Conservation (phyloP, 768 basidiomycete genomes). For the Lactarius sanguifluus region DNA sequence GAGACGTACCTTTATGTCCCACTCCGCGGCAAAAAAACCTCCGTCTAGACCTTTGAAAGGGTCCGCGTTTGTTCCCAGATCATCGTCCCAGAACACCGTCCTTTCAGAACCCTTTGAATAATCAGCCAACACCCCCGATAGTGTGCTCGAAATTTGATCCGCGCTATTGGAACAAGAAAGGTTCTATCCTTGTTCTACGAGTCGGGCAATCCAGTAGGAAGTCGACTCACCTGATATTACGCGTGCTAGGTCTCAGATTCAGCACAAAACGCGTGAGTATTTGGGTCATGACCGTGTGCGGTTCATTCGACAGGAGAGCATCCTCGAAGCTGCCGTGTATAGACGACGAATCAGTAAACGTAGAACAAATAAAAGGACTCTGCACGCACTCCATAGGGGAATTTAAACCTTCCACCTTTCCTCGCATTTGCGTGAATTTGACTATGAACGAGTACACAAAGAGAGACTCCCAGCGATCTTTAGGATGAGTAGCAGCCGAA, state of each 20-base stretch:
- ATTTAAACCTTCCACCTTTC: conserved; percentile 76
- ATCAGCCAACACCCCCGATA: conserved; percentile 66
- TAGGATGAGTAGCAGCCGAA: conserved; percentile 68
- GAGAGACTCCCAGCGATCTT: conserved; percentile 82
- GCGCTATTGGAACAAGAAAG: conserved; percentile 49
- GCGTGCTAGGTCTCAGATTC: conserved; percentile 83
- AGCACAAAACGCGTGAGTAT: conserved; percentile 75
- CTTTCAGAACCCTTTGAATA: conserved; percentile 72
- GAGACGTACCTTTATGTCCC: conserved; percentile 74
- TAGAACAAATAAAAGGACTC: conserved; percentile 28
- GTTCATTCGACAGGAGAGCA: conserved; percentile 68
- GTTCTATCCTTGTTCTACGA: conserved; percentile 38
- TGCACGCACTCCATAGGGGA: conserved; percentile 78
- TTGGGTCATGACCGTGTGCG: conserved; percentile 69
- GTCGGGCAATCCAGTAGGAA: conserved; percentile 35
- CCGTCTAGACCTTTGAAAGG: conserved; percentile 64
- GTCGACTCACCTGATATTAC: conserved; percentile 78
- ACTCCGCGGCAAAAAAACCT: conserved; percentile 79
- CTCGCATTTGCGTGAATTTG: conserved; percentile 74
- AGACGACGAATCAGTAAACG: conserved; percentile 6
- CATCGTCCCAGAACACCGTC: conserved; percentile 80
- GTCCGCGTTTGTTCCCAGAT: conserved; percentile 63
- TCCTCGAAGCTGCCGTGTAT: conserved; percentile 65
- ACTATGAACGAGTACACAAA: conserved; percentile 85
- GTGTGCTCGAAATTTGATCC: conserved; percentile 79